Conservation (phyloP, 2,329 filamentous ascomycete species). For the Penicillium sp. region DNA sequence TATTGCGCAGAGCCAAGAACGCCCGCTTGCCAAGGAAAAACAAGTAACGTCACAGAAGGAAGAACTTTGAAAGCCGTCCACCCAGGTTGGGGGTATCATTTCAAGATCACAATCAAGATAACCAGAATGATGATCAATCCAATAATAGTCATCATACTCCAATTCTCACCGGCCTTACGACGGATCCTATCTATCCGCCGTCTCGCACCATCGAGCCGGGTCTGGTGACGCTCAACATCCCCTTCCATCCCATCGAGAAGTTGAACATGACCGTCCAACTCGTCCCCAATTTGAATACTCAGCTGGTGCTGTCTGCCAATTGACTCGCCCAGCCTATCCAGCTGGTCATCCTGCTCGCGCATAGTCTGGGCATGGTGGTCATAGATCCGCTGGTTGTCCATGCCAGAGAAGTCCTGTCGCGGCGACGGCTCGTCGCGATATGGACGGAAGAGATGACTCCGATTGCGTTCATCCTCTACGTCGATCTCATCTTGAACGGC, state of each 20-base stretch:
- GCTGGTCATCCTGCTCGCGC: constrained; percentile 84
- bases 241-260: constrained; percentile 87
- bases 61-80: not conserved
- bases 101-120: constrained; percentile 75
- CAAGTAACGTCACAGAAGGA: not conserved
- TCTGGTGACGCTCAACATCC: constrained; percentile 74
- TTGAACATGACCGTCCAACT: constrained; percentile 84
- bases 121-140: constrained; percentile 77
- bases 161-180: constrained; percentile 74
- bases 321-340: constrained; percentile 80
- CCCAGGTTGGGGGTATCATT: constrained; percentile 46
- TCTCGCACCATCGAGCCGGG: constrained; percentile 69
- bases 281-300: constrained; percentile 92
- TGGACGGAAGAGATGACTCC: constrained; percentile 58
- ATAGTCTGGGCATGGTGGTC: constrained; percentile 76
- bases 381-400: constrained; percentile 83
- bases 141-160: constrained; percentile 79
- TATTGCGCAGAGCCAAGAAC: constrained; percentile 10
- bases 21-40: constrained; percentile 20
- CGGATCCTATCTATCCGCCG: constrained; percentile 68
- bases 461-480: constrained; percentile 51
- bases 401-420: constrained; percentile 49
- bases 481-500: constrained; percentile 35
- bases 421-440: constrained; percentile 56
- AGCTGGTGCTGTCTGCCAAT: constrained; percentile 88